A percentile compares a stretch with the other conserved stretches of the same genome.
phyloP scores from a whole-genome alignment of 2,329 filamentous ascomycete species.

The Nemania bipapillata region DNA sequence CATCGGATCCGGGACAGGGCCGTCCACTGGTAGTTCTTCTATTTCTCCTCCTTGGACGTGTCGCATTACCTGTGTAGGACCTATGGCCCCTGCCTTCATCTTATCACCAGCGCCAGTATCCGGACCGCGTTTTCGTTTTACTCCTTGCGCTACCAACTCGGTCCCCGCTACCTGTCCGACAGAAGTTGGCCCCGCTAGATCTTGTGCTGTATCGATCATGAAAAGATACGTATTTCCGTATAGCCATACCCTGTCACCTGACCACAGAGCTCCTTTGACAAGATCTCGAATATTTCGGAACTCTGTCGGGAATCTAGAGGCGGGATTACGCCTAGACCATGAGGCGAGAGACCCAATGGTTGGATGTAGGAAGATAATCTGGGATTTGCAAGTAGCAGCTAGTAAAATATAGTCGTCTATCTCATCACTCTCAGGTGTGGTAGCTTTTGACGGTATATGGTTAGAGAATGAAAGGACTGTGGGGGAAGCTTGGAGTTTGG shows the following conservation, averaged over 20 bases:
- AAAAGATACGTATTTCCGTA: slow-evolving; percentile 88
- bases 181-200: slow-evolving; percentile 64
- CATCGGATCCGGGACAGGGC: slow-evolving; percentile 44
- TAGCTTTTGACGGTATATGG: slow-evolving; percentile 55
- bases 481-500: slow-evolving; percentile 72
- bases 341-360: slow-evolving; percentile 79
- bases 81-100: slow-evolving; percentile 58
- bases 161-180: slow-evolving; percentile 46
- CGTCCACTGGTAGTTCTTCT: slow-evolving; percentile 48
- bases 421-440: slow-evolving; percentile 45
- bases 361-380: slow-evolving; percentile 82
- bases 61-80: slow-evolving; percentile 48
- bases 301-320: slow-evolving; percentile 76
- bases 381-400: slow-evolving; percentile 65
- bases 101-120: slow-evolving; percentile 65
- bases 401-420: slow-evolving; percentile 64
- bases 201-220: slow-evolving; percentile 86
- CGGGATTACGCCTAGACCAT: slow-evolving; percentile 87
- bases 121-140: slow-evolving; percentile 66
- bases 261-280: slow-evolving; percentile 87
- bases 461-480: slow-evolving; percentile 75
- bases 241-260: slow-evolving; percentile 81
- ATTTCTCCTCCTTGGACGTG: slow-evolving; percentile 37
- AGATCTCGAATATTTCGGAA: slow-evolving; percentile 81
- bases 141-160: slow-evolving; percentile 50